Conservation (phyloP, 1,139 yeast genomes). For the Taphrina flavorubra region DNA sequence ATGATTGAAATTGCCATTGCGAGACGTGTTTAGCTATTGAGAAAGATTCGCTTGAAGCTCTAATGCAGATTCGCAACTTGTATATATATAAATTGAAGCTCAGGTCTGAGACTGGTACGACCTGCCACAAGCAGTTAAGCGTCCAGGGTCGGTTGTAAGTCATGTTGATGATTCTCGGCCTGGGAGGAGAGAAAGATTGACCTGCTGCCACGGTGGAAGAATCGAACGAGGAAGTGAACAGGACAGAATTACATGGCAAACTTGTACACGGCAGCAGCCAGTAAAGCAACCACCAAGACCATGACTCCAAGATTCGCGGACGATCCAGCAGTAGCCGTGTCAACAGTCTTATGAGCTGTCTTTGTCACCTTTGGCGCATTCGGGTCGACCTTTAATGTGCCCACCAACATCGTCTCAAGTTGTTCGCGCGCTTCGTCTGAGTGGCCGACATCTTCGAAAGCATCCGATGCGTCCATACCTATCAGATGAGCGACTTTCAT, state of each 20-base stretch:
- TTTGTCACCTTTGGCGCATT: slow-evolving; percentile 34
- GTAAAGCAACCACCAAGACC: slow-evolving; percentile 31
- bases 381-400: slow-evolving; percentile 56
- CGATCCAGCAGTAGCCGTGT: slow-evolving; percentile 15
- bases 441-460: slow-evolving; percentile 96
- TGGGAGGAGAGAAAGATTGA: too few relatives aligned
- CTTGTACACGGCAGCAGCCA: slow-evolving; percentile 38
- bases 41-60: background rate
- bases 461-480: slow-evolving; percentile 81
- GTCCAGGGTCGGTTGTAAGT: too few relatives aligned
- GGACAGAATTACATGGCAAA: slow-evolving; percentile 28
- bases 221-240: background rate
- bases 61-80: background rate
- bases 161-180: too few relatives aligned
- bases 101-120: too few relatives aligned
- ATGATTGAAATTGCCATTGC: background rate
- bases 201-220: background rate
- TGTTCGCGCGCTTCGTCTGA: slow-evolving; percentile 92
- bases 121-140: too few relatives aligned
- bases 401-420: slow-evolving; percentile 70
- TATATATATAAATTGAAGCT: background rate
- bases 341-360: slow-evolving; percentile 13
- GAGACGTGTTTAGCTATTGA: background rate
- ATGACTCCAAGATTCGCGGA: slow-evolving; percentile 36
- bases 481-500: background rate